phyloP scores from a whole-genome alignment of 495 filamentous ascomycete genomes.

The Tuber borchii region DNA sequence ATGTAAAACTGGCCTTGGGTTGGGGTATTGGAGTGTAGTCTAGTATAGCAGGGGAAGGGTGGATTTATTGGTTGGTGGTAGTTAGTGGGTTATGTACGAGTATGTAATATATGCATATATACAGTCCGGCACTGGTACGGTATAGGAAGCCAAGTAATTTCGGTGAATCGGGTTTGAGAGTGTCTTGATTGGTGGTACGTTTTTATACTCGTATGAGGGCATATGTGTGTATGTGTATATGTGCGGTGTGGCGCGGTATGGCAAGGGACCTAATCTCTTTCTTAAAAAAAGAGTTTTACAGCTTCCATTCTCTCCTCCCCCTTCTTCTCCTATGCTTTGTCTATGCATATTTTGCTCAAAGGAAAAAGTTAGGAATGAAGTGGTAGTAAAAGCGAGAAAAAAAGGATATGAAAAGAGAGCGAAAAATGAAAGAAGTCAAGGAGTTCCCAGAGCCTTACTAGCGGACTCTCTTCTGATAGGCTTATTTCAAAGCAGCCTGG shows the following conservation, averaged over 20 bases:
- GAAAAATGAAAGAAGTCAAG: neutral
- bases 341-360: neutral
- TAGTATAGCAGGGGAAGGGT: neutral
- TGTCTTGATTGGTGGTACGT: neutral
- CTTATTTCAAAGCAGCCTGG: constrained; percentile 60
- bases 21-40: neutral
- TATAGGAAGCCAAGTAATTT: neutral
- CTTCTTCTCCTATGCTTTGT: neutral
- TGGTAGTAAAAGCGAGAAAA: neutral
- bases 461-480: neutral
- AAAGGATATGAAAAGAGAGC: neutral
- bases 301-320: neutral
- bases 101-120: neutral
- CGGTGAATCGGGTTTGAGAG: neutral
- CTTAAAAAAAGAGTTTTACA: neutral
- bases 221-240: neutral
- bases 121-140: neutral
- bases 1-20: neutral
- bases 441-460: neutral
- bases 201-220: neutral
- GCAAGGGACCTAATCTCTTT: neutral
- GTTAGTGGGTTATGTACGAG: neutral
- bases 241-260: neutral
- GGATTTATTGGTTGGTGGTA: neutral
- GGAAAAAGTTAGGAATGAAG: neutral